Conservation (phyloP, 2,329 filamentous ascomycete species). For the Aspergillus udagawae region DNA sequence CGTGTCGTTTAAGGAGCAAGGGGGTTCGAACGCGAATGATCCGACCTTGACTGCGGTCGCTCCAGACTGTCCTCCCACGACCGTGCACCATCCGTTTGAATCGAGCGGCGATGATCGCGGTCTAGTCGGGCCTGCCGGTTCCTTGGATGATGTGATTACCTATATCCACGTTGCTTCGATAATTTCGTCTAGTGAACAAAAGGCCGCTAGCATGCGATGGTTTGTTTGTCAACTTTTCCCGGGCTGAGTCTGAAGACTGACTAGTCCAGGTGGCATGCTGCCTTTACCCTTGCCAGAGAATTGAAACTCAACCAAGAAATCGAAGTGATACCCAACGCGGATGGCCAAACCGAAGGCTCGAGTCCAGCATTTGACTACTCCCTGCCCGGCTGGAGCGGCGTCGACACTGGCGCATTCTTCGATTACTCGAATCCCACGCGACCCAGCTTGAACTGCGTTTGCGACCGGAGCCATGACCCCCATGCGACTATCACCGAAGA, state of each 20-base stretch:
- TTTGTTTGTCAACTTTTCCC: slow-evolving; percentile 10
- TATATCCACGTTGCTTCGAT: slow-evolving; percentile 91
- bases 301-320: slow-evolving; percentile 83
- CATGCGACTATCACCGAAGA: slow-evolving; percentile 61
- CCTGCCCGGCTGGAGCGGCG: slow-evolving; percentile 42
- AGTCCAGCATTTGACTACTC: slow-evolving; percentile 32
- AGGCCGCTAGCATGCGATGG: slow-evolving; percentile 89
- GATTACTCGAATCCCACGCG: slow-evolving; percentile 37
- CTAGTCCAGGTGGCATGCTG: slow-evolving; percentile 68
- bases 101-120: slow-evolving; percentile 53
- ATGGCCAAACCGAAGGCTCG: slow-evolving; percentile 27
- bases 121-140: slow-evolving; percentile 57
- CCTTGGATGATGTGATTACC: slow-evolving; percentile 81
- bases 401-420: slow-evolving; percentile 46
- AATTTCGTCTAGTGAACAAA: slow-evolving; percentile 89
- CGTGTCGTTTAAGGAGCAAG: slow-evolving; percentile 54
- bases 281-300: slow-evolving; percentile 84
- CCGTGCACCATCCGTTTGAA: slow-evolving; percentile 50
- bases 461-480: slow-evolving; percentile 22
- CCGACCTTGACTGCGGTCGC: slow-evolving; percentile 57
- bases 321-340: slow-evolving; percentile 29
- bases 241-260: slow-evolving; percentile 1
- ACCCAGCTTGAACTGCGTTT: slow-evolving; percentile 34
- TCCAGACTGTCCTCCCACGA: slow-evolving; percentile 72
- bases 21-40: slow-evolving; percentile 39